These are phyloP conservation scores for Anethum foeniculum DNA, from an alignment of 140 eudicot species.

Conservation along the genomic window DNA sequence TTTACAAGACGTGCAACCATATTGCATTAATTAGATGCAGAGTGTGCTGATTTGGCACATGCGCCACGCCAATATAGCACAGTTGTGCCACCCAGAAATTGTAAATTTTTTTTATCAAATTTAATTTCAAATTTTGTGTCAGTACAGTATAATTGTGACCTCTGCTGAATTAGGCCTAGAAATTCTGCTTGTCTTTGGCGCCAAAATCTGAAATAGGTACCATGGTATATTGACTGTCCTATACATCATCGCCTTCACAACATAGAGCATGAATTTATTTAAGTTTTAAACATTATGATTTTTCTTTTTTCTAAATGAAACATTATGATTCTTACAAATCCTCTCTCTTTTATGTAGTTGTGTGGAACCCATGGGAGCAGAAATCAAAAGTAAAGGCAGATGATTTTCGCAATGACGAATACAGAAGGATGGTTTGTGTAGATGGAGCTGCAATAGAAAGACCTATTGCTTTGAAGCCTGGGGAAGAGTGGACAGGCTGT, in stretches of 20 bases:
- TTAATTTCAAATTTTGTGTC: background rate
- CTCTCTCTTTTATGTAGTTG: conserved; percentile 30
- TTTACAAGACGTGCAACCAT: background rate
- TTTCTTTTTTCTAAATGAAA: background rate
- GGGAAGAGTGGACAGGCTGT: conserved; percentile 96
- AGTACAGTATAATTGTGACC: background rate
- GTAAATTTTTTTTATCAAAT: background rate
- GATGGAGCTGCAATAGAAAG: conserved; percentile 82
- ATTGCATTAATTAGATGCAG: background rate
- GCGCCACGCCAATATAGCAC: background rate
- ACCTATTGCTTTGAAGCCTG: conserved; percentile 74
- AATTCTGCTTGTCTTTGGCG: background rate
- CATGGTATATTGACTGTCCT: background rate
- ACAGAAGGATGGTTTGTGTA: conserved; percentile 78
- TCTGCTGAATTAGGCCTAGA: background rate
- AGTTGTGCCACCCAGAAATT: background rate
- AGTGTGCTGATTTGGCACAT: background rate
- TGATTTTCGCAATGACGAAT: conserved; percentile 75
- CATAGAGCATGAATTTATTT: background rate
- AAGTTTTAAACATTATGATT: background rate
- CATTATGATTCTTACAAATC: background rate
- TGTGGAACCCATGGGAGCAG: conserved; percentile 97
- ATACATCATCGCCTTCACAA: background rate
- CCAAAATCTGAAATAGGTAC: background rate
- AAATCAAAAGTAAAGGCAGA: conserved; percentile 60